A percentile compares a stretch with the other conserved stretches of the same genome.
Conservation (phyloP, 2,329 filamentous ascomycete genomes). For the Colletotrichum melonis region DNA sequence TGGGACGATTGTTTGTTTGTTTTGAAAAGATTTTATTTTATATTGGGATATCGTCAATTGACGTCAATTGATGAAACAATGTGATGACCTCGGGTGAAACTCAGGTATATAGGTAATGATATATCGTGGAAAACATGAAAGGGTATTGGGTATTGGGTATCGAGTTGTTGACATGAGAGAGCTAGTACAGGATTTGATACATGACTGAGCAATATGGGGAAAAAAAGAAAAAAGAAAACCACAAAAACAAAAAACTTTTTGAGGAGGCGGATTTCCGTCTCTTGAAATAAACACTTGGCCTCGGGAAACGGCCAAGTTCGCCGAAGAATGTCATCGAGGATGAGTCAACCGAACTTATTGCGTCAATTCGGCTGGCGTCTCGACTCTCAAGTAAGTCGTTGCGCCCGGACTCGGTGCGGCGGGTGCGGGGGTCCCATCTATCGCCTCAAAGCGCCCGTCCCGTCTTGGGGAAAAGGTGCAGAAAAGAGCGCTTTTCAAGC, state of each 20-base stretch:
- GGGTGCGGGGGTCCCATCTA: slow-evolving; percentile 4
- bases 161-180: slow-evolving; percentile 7
- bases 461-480: background rate
- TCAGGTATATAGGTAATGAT: background rate
- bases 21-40: background rate
- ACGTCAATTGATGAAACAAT: background rate
- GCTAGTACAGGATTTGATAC: slow-evolving; percentile 26
- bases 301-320: background rate
- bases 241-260: background rate
- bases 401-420: slow-evolving; percentile 9
- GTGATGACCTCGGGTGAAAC: background rate
- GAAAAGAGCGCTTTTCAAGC: background rate
- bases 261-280: background rate
- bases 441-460: background rate
- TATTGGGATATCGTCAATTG: background rate
- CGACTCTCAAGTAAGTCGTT: background rate
- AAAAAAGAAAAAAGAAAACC: no score
- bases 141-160: slow-evolving; percentile 30
- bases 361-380: slow-evolving; percentile 22
- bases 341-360: slow-evolving; percentile 25
- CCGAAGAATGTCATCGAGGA: slow-evolving; percentile 11
- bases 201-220: background rate
- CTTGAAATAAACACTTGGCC: slow-evolving; percentile 11
- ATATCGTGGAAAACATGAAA: slow-evolving; percentile 22
- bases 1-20: background rate